Percentiles rank a stretch among this genome's conserved stretches.
Evolutionary conservation across 164 flowering plant genomes (phyloP).

Genomic region (Vitis rotundifolia): DNA sequence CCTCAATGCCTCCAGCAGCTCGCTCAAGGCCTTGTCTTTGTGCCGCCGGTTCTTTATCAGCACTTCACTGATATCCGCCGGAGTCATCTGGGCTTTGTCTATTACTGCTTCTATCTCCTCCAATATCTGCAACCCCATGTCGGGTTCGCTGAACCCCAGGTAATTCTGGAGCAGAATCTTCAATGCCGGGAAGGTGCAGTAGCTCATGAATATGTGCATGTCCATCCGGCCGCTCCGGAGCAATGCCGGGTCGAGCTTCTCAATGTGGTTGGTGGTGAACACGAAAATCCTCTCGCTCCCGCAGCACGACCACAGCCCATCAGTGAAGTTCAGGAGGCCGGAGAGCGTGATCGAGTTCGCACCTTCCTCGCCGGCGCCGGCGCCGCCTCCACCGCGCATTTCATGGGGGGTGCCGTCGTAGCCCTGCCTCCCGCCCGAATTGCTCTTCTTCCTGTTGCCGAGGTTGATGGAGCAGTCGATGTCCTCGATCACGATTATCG

Average conservation of each 20-base stretch:
- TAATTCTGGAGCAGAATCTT: slow-evolving; percentile 72
- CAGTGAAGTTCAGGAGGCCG: slow-evolving; percentile 84
- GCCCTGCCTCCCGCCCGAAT: background rate
- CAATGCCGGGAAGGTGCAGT: slow-evolving; percentile 58
- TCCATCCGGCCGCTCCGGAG: slow-evolving; percentile 86
- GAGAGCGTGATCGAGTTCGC: slow-evolving; percentile 72
- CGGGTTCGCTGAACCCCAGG: slow-evolving; percentile 42
- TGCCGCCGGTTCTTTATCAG: slow-evolving; percentile 71
- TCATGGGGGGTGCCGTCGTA: slow-evolving; percentile 16
- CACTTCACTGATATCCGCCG: slow-evolving; percentile 85
- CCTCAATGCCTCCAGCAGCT: slow-evolving; percentile 53
- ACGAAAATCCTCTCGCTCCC: slow-evolving; percentile 91
- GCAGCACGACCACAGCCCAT: slow-evolving; percentile 92
- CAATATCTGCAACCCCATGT: slow-evolving; percentile 36
- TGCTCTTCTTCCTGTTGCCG: slow-evolving; percentile 35
- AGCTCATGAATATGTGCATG: slow-evolving; percentile 80
- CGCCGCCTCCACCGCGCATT: slow-evolving; percentile 17
- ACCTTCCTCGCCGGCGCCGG: slow-evolving; percentile 22
- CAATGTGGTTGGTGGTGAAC: slow-evolving; percentile 90
- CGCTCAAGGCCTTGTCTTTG: slow-evolving; percentile 48
- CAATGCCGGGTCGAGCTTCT: slow-evolving; percentile 89
- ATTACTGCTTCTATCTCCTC: slow-evolving; percentile 27
- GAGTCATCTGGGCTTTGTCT: slow-evolving; percentile 73
- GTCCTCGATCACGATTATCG: slow-evolving; percentile 87
- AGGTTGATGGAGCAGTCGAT: slow-evolving; percentile 75